Evolutionary conservation across 129 eudicot genomes (phyloP).

Genomic region (Ambrosia trifida): DNA sequence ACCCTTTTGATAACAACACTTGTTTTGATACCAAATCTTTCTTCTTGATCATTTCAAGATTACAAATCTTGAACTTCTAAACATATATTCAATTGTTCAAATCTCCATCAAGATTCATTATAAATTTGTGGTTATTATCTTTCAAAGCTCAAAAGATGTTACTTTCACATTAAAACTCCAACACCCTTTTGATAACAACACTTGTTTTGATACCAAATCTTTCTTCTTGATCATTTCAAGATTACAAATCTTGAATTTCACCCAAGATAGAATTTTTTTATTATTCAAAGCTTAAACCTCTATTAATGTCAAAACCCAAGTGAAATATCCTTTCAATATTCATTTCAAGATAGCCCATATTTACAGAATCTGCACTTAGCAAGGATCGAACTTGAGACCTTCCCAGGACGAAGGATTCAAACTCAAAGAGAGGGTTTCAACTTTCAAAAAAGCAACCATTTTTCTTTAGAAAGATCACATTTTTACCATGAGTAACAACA

Average conservation of each 20-base stretch:
- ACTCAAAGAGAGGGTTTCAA: too few relatives aligned
- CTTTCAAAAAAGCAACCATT: background rate
- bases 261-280: background rate
- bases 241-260: constrained; percentile 8
- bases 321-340: constrained; percentile 9
- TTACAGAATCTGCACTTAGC: too few relatives aligned
- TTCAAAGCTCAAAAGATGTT: background rate
- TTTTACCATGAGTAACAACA: background rate
- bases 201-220: constrained; percentile 12
- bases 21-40: constrained; percentile 14
- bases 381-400: too few relatives aligned
- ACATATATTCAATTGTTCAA: background rate
- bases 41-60: constrained; percentile 8
- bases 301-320: constrained; percentile 1
- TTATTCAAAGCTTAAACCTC: constrained; percentile 1
- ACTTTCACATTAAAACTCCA: constrained; percentile 12
- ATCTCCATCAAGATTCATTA: too few relatives aligned
- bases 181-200: background rate
- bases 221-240: constrained; percentile 11
- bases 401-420: too few relatives aligned
- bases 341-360: too few relatives aligned
- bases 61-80: constrained; percentile 3
- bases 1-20: background rate
- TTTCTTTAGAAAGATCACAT: background rate
- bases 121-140: background rate